phyloP scores from a whole-genome alignment of 129 eudicot species.

The Escallonia herrerae region DNA sequence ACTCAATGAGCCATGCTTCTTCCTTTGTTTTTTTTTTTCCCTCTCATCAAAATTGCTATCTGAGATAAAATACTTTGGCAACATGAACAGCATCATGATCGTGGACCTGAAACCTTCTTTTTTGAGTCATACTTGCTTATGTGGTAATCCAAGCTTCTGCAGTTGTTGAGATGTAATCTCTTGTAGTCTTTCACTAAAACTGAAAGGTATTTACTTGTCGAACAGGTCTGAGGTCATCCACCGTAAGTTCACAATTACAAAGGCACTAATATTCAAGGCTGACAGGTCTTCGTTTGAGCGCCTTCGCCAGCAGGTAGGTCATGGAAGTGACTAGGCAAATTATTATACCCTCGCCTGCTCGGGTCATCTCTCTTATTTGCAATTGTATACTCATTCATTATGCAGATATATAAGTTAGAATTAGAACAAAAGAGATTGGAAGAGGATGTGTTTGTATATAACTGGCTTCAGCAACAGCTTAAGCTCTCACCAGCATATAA shows the following conservation, averaged over 20 bases:
- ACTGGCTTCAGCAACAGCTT: conserved; percentile 80
- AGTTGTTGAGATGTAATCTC: too few species aligned
- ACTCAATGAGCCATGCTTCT: too few species aligned
- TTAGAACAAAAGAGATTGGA: conserved; percentile 72
- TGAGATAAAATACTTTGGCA: too few species aligned
- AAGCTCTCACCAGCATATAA: conserved; percentile 78
- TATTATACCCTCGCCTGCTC: not conserved
- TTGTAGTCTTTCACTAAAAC: too few species aligned
- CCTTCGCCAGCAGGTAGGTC: conserved; percentile 62
- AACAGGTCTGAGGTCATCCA: conserved; percentile 56
- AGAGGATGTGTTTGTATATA: conserved; percentile 76
- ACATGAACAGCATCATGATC: not conserved
- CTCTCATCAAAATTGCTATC: too few species aligned
- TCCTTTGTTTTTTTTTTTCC: too few species aligned
- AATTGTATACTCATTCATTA: not conserved
- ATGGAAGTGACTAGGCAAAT: not conserved
- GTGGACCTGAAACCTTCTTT: not conserved
- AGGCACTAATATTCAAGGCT: conserved; percentile 63
- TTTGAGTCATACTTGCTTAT: too few species aligned
- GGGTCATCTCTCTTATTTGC: too few species aligned
- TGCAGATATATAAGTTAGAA: conserved; percentile 72
- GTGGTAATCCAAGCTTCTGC: too few species aligned
- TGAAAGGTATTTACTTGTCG: not conserved
- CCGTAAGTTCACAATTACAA: conserved; percentile 60
- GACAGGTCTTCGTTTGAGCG: conserved; percentile 79